A percentile compares a stretch with the other conserved stretches of the same genome.
Conservation (phyloP, 2,329 filamentous ascomycete genomes). For the Daldinia eschscholtzii region DNA sequence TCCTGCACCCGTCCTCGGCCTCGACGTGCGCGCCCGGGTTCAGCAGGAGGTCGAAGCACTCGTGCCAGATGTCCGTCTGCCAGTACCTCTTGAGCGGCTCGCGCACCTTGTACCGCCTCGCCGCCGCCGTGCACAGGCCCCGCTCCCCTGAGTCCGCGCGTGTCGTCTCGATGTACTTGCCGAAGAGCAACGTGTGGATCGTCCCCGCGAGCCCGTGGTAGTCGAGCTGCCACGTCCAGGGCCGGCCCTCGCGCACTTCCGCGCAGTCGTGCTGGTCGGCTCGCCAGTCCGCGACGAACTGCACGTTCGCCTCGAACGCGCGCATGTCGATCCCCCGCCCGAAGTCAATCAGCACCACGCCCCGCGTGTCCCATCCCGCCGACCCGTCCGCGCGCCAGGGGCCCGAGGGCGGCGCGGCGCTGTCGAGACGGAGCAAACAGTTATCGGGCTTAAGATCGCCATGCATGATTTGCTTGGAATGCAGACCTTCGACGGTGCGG, state of each 20-base stretch:
- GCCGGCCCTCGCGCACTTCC: slow-evolving; percentile 92
- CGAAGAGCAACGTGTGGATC: slow-evolving; percentile 90
- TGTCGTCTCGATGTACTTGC: slow-evolving; percentile 90
- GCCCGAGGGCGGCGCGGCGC: slow-evolving; percentile 62
- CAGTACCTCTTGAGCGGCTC: slow-evolving; percentile 94
- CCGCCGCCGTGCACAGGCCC: slow-evolving; percentile 66
- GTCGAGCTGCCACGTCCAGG: slow-evolving; percentile 98
- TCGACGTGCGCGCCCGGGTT: slow-evolving; percentile 80
- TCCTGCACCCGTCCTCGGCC: slow-evolving; percentile 71
- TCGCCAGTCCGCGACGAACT: slow-evolving; percentile 97
- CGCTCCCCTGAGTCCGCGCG: slow-evolving; percentile 57
- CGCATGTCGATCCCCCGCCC: slow-evolving; percentile 95
- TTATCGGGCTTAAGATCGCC: slow-evolving; percentile 97
- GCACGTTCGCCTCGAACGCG: slow-evolving; percentile 79
- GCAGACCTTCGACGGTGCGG: slow-evolving; percentile 88
- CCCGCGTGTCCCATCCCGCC: slow-evolving; percentile 83
- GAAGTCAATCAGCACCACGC: slow-evolving; percentile 92
- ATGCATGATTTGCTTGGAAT: slow-evolving; percentile 83
- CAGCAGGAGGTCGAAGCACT: slow-evolving; percentile 85
- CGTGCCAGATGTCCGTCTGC: slow-evolving; percentile 91
- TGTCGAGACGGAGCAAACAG: slow-evolving; percentile 86
- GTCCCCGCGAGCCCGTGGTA: slow-evolving; percentile 93
- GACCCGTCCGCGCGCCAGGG: slow-evolving; percentile 80
- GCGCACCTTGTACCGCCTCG: slow-evolving; percentile 80
- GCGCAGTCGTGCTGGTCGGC: slow-evolving; percentile 88